Base-by-base conservation (phyloP, 176 grass and related monocot species). In the Thalia dealbata region DNA sequence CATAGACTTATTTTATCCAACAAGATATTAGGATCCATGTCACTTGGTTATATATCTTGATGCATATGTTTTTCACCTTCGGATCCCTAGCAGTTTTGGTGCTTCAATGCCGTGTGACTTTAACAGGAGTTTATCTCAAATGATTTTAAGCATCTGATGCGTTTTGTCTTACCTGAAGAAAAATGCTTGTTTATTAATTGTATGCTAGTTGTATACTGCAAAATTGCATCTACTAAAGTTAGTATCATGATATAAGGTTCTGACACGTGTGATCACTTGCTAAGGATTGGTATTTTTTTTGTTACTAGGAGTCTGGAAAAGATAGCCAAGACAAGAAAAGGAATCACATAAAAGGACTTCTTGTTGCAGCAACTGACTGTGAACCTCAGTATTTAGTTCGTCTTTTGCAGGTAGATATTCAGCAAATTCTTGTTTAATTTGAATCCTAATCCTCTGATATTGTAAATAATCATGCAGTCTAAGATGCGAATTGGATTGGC, bases 281-380 rank as follows among this genome's bases (percentile, higher is more conserved):
- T 58, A 8, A n/a, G 22, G 21, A 58, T n/a, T 58, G 21, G 54
- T 58, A n/a, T 65, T 81, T 13, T 52, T 81, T 64, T 51, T 79
- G 27, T 75, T 82, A 67, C 63, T 75, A 99, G 95, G 95, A 93
- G 71, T 88, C 90, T 55, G 90, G 95, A 58, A 91, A 92, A 89
- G 90, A 99, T 52, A 99, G 95, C 84, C 95, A 99, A 82, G 91
- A 99, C 82, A 99, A 99, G 75, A 99, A 99, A 91, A 84, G 90
- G 75, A 84, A 73, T 69, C 95, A 93, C 78, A 99, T 99, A 38
- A 99, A 99, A 78, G 90, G 83, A 83, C 95, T 99, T 78, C 95
- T 99, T 63, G 95, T 99, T 75, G 90, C 90, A 81, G 90, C 95
- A 28, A 85, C 81, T 60, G 95, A 99, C 63, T 93, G 95, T 70